These are phyloP conservation scores for Pseudozyma thailandica DNA, from an alignment of 1,284 basidiomycete genomes.

Conservation along the genomic window DNA sequence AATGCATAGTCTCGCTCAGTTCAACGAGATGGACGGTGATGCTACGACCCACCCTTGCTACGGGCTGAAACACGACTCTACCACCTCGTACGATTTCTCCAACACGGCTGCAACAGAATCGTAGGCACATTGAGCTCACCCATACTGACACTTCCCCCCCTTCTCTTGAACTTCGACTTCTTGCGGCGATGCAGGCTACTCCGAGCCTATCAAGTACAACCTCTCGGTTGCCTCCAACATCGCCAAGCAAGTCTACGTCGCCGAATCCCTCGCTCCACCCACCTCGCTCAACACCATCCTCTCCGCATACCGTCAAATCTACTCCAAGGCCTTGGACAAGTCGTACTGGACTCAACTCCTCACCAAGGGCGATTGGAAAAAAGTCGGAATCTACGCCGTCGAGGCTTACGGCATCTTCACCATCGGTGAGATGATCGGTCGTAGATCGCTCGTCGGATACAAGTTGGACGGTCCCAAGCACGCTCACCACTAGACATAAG, in stretches of 20 bases:
- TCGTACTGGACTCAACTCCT: slow-evolving; percentile 79
- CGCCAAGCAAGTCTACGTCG: slow-evolving; percentile 87
- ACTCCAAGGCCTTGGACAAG: slow-evolving; percentile 75
- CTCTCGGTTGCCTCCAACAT: slow-evolving; percentile 81
- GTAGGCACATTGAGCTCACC: too few relatives aligned
- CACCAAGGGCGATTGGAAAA: slow-evolving; percentile 80
- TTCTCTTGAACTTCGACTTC: neutral
- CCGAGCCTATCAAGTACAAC: slow-evolving; percentile 61
- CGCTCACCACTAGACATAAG: slow-evolving; percentile 43
- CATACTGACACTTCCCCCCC: neutral
- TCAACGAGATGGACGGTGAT: too few relatives aligned
- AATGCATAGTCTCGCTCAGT: too few relatives aligned
- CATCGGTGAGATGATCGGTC: slow-evolving; percentile 66
- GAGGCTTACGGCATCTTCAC: slow-evolving; percentile 89
- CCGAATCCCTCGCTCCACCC: slow-evolving; percentile 87
- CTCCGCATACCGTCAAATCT: slow-evolving; percentile 80
- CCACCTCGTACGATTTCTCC: too few relatives aligned
- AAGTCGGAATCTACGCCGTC: slow-evolving; percentile 80
- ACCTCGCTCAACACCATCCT: slow-evolving; percentile 75
- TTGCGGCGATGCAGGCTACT: too few relatives aligned
- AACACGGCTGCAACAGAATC: too few relatives aligned
- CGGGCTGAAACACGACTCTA: too few relatives aligned
- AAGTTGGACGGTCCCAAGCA: slow-evolving; percentile 56
- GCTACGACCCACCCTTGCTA: too few relatives aligned
- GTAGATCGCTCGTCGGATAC: slow-evolving; percentile 60